Percentiles rank a stretch among this genome's conserved stretches.
phyloP scores from a whole-genome alignment of 345 rosid genomes.

The Pseudoturritis turrita region DNA sequence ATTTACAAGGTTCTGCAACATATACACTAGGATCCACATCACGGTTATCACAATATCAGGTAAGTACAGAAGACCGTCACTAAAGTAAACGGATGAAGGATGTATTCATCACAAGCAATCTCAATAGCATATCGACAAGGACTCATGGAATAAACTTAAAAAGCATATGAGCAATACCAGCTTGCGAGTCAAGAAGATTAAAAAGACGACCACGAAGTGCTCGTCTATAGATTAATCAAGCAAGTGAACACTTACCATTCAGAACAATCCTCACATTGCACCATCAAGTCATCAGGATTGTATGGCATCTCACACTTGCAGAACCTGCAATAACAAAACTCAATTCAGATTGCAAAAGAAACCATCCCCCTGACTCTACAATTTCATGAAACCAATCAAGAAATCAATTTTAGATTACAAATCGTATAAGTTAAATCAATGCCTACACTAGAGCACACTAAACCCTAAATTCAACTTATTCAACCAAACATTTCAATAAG shows the following conservation, averaged over 20 bases:
- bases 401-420: background rate
- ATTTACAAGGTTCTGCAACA: background rate
- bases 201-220: background rate
- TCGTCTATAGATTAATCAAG: background rate
- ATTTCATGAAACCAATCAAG: background rate
- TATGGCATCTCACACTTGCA: slow-evolving; percentile 99
- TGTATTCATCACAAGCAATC: background rate
- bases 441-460: no score
- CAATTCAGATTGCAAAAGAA: background rate
- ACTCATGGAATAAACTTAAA: background rate
- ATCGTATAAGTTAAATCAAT: no score
- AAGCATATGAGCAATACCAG: background rate
- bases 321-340: slow-evolving; percentile 47
- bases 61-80: background rate
- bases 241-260: slow-evolving; percentile 61
- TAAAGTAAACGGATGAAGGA: background rate
- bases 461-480: no score
- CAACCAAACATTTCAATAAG: background rate
- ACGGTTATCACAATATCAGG: background rate
- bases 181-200: background rate
- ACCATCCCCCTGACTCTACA: background rate
- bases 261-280: slow-evolving; percentile 90
- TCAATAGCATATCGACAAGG: background rate
- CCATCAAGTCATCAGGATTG: slow-evolving; percentile 96
- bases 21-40: background rate